A percentile compares a stretch with the other conserved stretches of the same genome.
These are phyloP conservation scores for Trichoderma polysporum DNA, from an alignment of 2,329 filamentous ascomycete species.

Conservation along the genomic window DNA sequence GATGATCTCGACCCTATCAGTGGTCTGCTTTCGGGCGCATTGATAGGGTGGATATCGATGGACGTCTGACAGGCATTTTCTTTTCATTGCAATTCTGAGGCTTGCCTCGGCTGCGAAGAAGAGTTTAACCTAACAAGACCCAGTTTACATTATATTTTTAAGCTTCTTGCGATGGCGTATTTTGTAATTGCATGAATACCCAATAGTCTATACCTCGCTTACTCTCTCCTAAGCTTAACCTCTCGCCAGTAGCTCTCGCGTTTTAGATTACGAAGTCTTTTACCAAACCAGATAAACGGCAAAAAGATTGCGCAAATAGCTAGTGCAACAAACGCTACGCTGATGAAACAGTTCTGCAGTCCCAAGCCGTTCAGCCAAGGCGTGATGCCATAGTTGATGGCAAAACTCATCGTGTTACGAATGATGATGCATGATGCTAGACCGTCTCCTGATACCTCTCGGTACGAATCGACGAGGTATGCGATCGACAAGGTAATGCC, in stretches of 20 bases:
- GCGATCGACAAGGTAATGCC: conserved; percentile 40
- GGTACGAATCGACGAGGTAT: conserved; percentile 44
- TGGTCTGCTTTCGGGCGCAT: conserved; percentile 75
- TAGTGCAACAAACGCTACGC: conserved; percentile 41
- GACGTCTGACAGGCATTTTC: conserved; percentile 80
- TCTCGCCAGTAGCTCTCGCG: conserved; percentile 26
- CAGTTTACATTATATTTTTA: background rate
- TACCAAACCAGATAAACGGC: conserved; percentile 49
- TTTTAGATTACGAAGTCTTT: conserved; percentile 27
- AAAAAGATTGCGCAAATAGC: conserved; percentile 42
- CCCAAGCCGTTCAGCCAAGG: conserved; percentile 45
- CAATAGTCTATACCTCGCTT: background rate
- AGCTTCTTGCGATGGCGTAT: background rate
- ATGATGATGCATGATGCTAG: conserved; percentile 43
- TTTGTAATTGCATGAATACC: background rate
- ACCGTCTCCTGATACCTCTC: conserved; percentile 41
- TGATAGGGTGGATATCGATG: conserved; percentile 77
- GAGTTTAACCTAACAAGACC: conserved; percentile 29
- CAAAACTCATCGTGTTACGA: conserved; percentile 40
- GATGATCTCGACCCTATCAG: conserved; percentile 86
- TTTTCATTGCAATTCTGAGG: conserved; percentile 55
- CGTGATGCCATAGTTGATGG: conserved; percentile 42
- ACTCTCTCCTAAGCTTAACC: conserved; percentile 12
- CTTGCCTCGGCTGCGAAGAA: conserved; percentile 53
- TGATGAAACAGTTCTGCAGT: conserved; percentile 44